Conservation (phyloP, 2,329 filamentous ascomycete species). For the Fusarium begoniae region DNA sequence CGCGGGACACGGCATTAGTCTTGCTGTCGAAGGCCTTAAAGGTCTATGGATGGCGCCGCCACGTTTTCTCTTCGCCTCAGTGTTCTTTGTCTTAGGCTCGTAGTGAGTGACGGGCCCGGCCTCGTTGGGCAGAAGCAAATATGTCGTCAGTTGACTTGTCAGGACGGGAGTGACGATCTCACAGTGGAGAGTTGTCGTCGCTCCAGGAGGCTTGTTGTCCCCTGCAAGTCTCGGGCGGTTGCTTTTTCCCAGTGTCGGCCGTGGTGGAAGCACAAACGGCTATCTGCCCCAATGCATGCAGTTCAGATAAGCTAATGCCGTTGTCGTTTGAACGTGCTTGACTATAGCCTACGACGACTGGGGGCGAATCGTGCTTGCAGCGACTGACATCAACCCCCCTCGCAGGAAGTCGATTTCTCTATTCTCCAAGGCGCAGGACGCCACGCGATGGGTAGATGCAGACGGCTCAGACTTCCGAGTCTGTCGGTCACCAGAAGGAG, state of each 20-base stretch:
- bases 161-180: background rate
- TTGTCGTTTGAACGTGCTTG: background rate
- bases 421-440: constrained; percentile 5
- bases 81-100: background rate
- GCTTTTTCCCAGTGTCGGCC: constrained; percentile 2
- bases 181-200: background rate
- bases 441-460: constrained; percentile 16
- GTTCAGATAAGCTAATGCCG: background rate
- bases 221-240: background rate
- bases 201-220: background rate
- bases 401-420: background rate
- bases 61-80: background rate
- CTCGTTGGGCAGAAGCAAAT: constrained; percentile 1
- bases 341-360: background rate
- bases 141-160: background rate
- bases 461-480: background rate
- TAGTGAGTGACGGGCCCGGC: too few relatives aligned
- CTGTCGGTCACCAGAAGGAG: background rate
- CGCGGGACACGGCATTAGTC: constrained; percentile 5
- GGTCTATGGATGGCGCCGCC: constrained; percentile 21
- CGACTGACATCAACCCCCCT: background rate
- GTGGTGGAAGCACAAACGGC: background rate
- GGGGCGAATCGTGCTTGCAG: background rate
- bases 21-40: constrained; percentile 5
- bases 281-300: background rate